Evolutionary conservation across 192 early-diverging fungal genomes (phyloP).

Genomic region (Anaeromyces robustus): DNA sequence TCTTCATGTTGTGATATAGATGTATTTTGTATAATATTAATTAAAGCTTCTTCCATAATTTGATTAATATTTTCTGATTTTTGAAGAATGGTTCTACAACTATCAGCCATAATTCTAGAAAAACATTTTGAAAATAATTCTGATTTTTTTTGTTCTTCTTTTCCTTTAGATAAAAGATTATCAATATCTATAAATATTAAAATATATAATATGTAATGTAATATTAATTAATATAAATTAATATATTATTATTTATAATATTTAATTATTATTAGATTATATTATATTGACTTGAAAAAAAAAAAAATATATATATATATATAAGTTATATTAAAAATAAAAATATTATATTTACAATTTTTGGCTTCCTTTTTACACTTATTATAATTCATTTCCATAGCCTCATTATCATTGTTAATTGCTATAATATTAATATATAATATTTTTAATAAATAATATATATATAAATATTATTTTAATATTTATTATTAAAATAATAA

Average conservation of each 20-base stretch:
- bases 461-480: too few relatives aligned
- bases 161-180: background rate
- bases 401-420: background rate
- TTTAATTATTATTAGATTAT: too few relatives aligned
- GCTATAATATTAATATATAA: background rate
- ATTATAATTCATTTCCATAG: background rate
- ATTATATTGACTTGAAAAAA: too few relatives aligned
- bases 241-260: too few relatives aligned
- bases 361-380: background rate
- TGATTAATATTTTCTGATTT: background rate
- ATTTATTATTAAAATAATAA: too few relatives aligned
- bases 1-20: background rate
- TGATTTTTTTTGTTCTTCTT: background rate
- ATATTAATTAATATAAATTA: too few relatives aligned
- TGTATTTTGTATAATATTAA: background rate
- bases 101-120: background rate
- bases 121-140: background rate
- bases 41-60: background rate
- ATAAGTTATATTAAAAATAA: background rate
- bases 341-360: background rate
- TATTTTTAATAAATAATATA: too few relatives aligned
- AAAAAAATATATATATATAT: too few relatives aligned
- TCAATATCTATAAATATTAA: background rate
- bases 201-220: too few relatives aligned
- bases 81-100: background rate